A percentile compares a stretch with the other conserved stretches of the same genome.
These are phyloP conservation scores for Phytophthora melonis DNA, from an alignment of 352 stramenopile species.

Conservation along the genomic window DNA sequence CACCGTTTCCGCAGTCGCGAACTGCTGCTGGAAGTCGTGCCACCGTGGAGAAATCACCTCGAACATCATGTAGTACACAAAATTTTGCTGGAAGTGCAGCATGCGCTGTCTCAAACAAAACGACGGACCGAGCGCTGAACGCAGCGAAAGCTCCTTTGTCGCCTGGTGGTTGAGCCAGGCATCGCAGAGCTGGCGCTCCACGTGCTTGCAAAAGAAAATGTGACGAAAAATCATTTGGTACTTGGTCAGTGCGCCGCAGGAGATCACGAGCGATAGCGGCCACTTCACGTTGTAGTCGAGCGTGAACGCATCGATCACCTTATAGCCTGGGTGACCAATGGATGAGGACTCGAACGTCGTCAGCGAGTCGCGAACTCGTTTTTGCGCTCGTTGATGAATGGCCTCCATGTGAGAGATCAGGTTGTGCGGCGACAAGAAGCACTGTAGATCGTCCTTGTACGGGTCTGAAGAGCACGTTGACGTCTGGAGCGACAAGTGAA, in stretches of 20 bases:
- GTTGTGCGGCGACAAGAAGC: constrained; percentile 86
- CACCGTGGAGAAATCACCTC: constrained; percentile 96
- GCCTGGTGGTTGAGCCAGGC: constrained; percentile 97
- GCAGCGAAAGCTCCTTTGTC: constrained; percentile 91
- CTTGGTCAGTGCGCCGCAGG: constrained; percentile 93
- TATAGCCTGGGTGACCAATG: constrained; percentile 80
- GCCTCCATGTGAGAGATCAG: constrained; percentile 94
- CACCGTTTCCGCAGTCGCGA: constrained; percentile 85
- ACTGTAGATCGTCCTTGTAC: constrained; percentile 93
- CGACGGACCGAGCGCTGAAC: constrained; percentile 89
- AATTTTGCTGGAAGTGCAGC: constrained; percentile 99
- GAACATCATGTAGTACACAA: constrained; percentile 99
- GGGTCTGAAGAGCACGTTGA: constrained; percentile 89
- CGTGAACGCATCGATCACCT: constrained; percentile 96
- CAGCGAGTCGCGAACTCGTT: constrained; percentile 69
- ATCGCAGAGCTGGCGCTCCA: constrained; percentile 95
- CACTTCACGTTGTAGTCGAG: constrained; percentile 98
- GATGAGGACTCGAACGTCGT: constrained; percentile 77
- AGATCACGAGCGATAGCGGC: constrained; percentile 98
- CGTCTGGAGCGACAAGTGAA: constrained; percentile 95
- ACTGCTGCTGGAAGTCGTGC: constrained; percentile 90
- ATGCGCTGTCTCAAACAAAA: constrained; percentile 98
- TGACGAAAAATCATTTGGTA: constrained; percentile 99
- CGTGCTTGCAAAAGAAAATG: constrained; percentile 99
- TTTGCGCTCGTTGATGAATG: constrained; percentile 89